Conservation (phyloP, 1,284 basidiomycete genomes). For the Blastosporella zonata region DNA sequence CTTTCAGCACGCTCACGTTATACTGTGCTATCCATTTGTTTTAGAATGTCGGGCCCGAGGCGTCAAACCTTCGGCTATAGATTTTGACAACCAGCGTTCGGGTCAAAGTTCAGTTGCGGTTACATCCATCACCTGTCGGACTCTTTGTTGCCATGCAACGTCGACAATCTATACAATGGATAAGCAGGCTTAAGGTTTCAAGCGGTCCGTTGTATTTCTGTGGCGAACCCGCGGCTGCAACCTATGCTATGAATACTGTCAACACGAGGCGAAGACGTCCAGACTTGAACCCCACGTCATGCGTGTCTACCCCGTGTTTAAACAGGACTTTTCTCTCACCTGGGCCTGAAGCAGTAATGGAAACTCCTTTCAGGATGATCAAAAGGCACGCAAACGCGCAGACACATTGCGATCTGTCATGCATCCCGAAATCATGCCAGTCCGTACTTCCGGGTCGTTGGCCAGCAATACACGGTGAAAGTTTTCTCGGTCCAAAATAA, state of each 20-base stretch:
- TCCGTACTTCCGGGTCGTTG: neutral
- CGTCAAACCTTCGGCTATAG: neutral
- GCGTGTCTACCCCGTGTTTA: neutral
- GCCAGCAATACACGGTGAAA: neutral
- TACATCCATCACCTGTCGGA: no score
- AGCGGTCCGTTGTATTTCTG: no score
- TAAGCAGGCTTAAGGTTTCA: no score
- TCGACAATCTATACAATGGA: no score
- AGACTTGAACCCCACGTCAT: neutral
- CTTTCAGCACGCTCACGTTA: neutral
- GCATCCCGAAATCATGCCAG: neutral
- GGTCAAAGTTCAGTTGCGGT: neutral
- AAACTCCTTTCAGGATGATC: neutral
- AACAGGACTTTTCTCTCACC: neutral
- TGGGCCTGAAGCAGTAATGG: neutral
- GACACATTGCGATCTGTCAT: neutral
- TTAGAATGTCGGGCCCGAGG: neutral
- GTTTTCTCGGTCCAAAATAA: neutral
- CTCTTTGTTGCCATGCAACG: no score
- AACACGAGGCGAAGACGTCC: neutral
- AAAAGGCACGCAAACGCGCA: neutral
- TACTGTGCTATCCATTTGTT: neutral
- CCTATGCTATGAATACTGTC: neutral
- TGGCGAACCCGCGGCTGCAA: no score
- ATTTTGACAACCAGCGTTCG: neutral